Base-by-base conservation (phyloP, 345 rosid species). In the Nephelium lappaceum region DNA sequence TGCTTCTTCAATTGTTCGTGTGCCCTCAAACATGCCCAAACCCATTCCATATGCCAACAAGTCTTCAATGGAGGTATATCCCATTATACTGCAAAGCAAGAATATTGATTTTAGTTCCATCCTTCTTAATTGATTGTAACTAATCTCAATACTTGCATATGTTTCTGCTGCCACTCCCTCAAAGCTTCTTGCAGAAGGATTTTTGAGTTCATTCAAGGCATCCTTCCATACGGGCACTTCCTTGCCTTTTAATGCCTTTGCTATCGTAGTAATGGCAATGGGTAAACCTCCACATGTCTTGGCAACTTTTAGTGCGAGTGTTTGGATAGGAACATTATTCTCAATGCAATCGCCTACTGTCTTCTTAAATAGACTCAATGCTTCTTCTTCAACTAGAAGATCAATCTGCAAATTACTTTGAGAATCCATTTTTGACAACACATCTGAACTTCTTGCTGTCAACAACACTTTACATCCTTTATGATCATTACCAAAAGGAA, bases 271-370 rank as follows among this genome's bases (percentile, higher is more conserved):
- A 55, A 86, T 43, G 3, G 71, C 11, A 14, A 86, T 5, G 0
- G 88, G 88, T 69, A 86, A 61, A 1, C 86, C 85, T 19, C 12
- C 79, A 70, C 85, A 86, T 27, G 39, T 67, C 3, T 39, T 11
- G 25, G 76, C 78, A 2, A 77, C 55, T 41, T 82, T 72, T 42
- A 0, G 10, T n/a, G 83, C 87, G 10, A 72, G 5, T 23, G 77
- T 0, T 6, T 1, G 57, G 55, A 85, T 31, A 31, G 2, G 1
- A 31, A 1, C 38, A 5, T n/a, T 23, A 53, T 39, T 53, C n/a
- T 76, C 55, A 49, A 60, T 55, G 24, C 11, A 19, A 6, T 39
- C 72, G 3, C 83, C 82, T 83, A 31, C 2, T 31, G 1, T 31
- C 36, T 31, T 31, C 36, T 31, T 31, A 31, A 31, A 31, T 31